Base-by-base conservation (phyloP, 164 flowering plant species). In the Vitis riparia region DNA sequence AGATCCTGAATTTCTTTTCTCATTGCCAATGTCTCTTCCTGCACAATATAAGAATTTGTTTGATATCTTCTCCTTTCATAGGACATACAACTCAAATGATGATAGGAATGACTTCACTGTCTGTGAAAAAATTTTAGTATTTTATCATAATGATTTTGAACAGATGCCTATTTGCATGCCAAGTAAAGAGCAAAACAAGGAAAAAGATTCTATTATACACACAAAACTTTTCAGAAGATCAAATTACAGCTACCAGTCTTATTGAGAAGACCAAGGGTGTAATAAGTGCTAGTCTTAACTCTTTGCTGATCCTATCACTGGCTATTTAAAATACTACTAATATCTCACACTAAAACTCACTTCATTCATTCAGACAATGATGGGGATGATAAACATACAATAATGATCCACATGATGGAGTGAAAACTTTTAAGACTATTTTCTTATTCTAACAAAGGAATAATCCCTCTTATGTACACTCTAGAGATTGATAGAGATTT, bases 1-100 rank as follows among this genome's bases (percentile, higher is more conserved):
- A 93, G 92, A 84, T 95, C 99, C 76, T 93, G 84, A 71, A 91
- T 88, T 79, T 95, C 99, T 78, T 93, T 91, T 78, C 90, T 90
- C 99, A 93, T 95, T 17, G 86, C 63, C 27, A 66, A 63, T 27
- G 97, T 87, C 12, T 90, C 91, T 76, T 95, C 97, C 99, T 93
- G 91, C 83, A 85, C 8, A 59, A 62, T 67, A 47, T 9, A 60
- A 62, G 17, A 48, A 55, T 29, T 51, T 17, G 37, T 9, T 64
- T 10, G 49, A 16, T 64, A 5, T 9, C 37, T 64, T 50, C 9
- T 16, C 2, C 11, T 49, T 64, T 49, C 51, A 11, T 13, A 9
- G 44, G 7, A 3, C 44, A 37, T 37, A 37, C 44, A 37, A 37
- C 44, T 37, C 44, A 6, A 37, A 37, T 37, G 5, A 37, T 37